Evolutionary conservation across 371 early-diverging fungal species (phyloP), one percentile per base, ranked within the genome.

Genomic region (Nematocida sp.): DNA sequence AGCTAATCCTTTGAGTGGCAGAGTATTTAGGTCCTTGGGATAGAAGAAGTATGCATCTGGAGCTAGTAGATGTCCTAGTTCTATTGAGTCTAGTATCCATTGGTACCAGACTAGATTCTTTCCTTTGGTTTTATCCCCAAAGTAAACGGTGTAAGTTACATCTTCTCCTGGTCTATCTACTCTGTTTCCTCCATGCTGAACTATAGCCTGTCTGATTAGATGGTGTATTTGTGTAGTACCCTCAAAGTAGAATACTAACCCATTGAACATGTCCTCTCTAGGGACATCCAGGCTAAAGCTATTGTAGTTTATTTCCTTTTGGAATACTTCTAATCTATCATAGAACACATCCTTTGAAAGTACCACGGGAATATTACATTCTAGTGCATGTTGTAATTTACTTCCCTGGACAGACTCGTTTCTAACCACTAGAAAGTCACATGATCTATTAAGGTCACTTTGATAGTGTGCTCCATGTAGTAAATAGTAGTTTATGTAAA

Each of bases 61-160:
- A 35, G 80, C 46, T 11, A 83, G 65, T 11, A 81, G 53, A 21
- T 76, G 35, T 15, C 60, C 75, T 34, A 55, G 23, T 32, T 82
- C 81, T 19, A 78, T 41, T 52, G 80, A 79, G 49, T 82, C 82
- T 75, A 83, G 79, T 19, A 83, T 60, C 76, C 78, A 82, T 60
- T 81, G 82, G 76, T 83, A 83, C 60, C 79, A 61, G 3, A 78
- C 64, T 35, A 77, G 31, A 37, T 77, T 80, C 29, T 58, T 32
- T 37, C 35, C 35, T 29, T 70, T 61, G 0, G 11, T n/a, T 29
- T 25, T 29, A 0, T 11, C 52, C 2, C 74, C 74, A 57, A 70
- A 70, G 48, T 70, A 62, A 40, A 83, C 11, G 5, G 77, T 70
- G 53, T 77, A 81, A 46, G 78, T 54, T 17, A 78, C 76, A 40